Evolutionary conservation across 176 grass and related monocot genomes (phyloP).

Genomic region (Raddia guianensis): DNA sequence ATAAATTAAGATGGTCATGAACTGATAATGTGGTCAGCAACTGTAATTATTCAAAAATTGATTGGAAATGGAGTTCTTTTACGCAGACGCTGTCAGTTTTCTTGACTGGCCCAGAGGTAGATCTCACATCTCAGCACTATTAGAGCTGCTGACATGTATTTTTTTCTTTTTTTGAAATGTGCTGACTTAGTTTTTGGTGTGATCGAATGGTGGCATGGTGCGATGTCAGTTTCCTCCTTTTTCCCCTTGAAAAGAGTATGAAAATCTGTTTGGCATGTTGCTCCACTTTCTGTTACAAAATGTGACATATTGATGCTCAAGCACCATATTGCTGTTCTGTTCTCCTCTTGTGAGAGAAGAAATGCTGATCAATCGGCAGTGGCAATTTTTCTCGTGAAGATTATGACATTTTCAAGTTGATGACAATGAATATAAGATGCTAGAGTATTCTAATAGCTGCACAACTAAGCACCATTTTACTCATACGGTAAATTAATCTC

Average conservation of each 20-base stretch:
- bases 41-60: neutral
- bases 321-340: constrained; percentile 3
- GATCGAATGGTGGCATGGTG: neutral
- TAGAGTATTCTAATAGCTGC: neutral
- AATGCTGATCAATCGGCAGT: constrained; percentile 25
- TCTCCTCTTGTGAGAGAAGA: constrained; percentile 29
- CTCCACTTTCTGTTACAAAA: constrained; percentile 1
- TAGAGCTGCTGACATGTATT: neutral
- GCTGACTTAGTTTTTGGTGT: neutral
- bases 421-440: neutral
- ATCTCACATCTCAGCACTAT: constrained; percentile 16
- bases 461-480: constrained; percentile 4
- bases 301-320: constrained; percentile 19
- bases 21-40: neutral
- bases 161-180: neutral
- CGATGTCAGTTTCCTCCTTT: constrained; percentile 16
- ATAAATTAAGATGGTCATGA: neutral
- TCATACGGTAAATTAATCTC: neutral
- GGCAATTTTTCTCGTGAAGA: constrained; percentile 19
- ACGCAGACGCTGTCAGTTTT: neutral
- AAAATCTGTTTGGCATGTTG: neutral
- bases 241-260: neutral
- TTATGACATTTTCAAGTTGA: neutral
- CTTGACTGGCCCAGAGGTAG: neutral
- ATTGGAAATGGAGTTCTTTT: neutral